These are phyloP conservation scores for Eucalyptus curtisii DNA, from an alignment of 345 rosid species.

Conservation along the genomic window DNA sequence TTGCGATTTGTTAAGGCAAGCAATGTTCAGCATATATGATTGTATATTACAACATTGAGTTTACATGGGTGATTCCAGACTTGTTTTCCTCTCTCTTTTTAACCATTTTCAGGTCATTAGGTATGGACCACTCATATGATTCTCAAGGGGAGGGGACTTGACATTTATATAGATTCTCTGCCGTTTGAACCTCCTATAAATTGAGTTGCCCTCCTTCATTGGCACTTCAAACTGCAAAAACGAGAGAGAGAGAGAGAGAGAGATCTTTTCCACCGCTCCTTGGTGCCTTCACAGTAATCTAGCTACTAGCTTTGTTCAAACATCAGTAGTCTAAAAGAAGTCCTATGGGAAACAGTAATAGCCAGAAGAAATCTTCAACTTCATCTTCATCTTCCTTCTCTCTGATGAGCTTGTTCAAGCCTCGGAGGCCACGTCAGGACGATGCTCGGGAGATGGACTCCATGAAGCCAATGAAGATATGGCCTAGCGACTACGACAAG, in stretches of 20 bases:
- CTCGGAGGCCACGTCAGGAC: constrained; percentile 14
- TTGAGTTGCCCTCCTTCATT: background rate
- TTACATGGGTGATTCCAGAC: background rate
- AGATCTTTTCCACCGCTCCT: background rate
- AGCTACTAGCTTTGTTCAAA: background rate
- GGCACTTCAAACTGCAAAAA: background rate
- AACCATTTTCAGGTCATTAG: background rate
- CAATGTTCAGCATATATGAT: background rate
- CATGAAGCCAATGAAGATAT: constrained; percentile 12
- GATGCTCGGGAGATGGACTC: constrained; percentile 8
- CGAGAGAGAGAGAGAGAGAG: too few species aligned
- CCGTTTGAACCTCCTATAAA: background rate
- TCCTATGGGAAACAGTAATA: constrained; percentile 16
- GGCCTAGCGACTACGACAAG: constrained; percentile 40
- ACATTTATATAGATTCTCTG: background rate
- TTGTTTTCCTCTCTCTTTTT: background rate
- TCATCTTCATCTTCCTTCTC: constrained; percentile 10
- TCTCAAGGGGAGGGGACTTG: background rate
- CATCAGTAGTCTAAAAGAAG: too few species aligned
- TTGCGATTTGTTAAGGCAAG: accelerated
- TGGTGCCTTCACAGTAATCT: background rate
- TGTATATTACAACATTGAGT: background rate
- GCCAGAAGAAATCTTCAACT: constrained; percentile 10
- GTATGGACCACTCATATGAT: background rate
- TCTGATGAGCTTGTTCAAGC: constrained; percentile 14